Evolutionary conservation across 2,329 filamentous ascomycete genomes (phyloP).

Genomic region (Calonectria fujianensis): DNA sequence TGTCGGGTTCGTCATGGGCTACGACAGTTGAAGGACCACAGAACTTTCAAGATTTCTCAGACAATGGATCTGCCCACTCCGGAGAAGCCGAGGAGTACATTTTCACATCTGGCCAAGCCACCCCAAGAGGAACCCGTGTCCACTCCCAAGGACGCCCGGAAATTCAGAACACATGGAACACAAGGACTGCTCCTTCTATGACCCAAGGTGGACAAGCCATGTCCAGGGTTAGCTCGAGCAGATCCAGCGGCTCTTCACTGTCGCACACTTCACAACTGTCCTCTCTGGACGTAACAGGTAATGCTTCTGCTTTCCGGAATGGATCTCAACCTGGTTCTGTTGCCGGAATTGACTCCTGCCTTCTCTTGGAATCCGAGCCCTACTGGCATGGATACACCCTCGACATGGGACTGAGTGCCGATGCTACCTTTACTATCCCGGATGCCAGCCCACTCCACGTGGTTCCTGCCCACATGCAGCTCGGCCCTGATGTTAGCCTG

Average conservation of each 20-base stretch:
- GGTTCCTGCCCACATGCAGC: constrained; percentile 73
- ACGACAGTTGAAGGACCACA: constrained; percentile 75
- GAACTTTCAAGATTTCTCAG: constrained; percentile 74
- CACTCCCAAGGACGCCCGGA: constrained; percentile 62
- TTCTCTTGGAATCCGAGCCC: constrained; percentile 70
- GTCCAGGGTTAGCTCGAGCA: constrained; percentile 63
- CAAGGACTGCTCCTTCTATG: constrained; percentile 59
- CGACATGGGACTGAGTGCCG: constrained; percentile 64
- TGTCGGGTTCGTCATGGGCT: constrained; percentile 74
- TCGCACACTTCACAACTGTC: constrained; percentile 71
- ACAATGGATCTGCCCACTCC: constrained; percentile 69
- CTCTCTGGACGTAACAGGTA: constrained; percentile 72
- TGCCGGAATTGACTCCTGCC: constrained; percentile 71
- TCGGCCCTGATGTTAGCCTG: constrained; percentile 71
- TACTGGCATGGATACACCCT: constrained; percentile 70
- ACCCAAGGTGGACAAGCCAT: constrained; percentile 61
- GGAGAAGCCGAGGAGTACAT: constrained; percentile 74
- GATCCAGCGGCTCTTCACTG: constrained; percentile 66
- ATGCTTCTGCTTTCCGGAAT: constrained; percentile 66
- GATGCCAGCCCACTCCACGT: constrained; percentile 71
- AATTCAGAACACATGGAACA: constrained; percentile 70
- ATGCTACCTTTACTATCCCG: constrained; percentile 65
- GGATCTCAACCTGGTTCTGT: constrained; percentile 63
- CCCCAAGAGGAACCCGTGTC: constrained; percentile 70
- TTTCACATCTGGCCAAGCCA: constrained; percentile 73